Percentiles rank a stretch among this genome's conserved stretches.
phyloP scores from a whole-genome alignment of 371 early-diverging fungal species.

The Mortierella sp. region DNA sequence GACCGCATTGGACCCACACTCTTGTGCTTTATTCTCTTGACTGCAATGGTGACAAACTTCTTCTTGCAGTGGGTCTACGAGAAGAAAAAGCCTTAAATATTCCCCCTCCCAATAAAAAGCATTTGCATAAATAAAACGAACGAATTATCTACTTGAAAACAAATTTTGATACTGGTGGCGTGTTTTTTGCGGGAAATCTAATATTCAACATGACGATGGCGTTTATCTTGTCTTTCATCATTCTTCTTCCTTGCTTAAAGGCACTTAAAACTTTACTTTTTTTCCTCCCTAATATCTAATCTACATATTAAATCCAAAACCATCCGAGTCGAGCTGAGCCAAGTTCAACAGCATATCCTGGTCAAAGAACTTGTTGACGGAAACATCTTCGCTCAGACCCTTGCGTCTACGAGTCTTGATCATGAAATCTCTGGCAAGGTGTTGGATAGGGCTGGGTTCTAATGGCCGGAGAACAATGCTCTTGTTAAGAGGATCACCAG shows the following conservation, averaged over 20 bases:
- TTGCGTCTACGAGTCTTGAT: slow-evolving; percentile 97
- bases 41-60: slow-evolving; percentile 75
- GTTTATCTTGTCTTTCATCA: not conserved
- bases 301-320: slow-evolving; percentile 46
- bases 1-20: slow-evolving; percentile 87
- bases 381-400: slow-evolving; percentile 92
- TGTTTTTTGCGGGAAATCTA: too few species aligned
- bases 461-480: slow-evolving; percentile 88
- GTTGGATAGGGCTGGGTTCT: slow-evolving; percentile 89
- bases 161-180: too few species aligned
- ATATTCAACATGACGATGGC: too few species aligned
- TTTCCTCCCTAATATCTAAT: not conserved
- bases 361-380: slow-evolving; percentile 95
- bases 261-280: too few species aligned
- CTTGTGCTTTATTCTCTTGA: slow-evolving; percentile 86
- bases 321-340: slow-evolving; percentile 64
- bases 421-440: slow-evolving; percentile 97
- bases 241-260: not conserved
- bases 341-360: slow-evolving; percentile 85
- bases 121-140: not conserved
- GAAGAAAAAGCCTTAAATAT: slow-evolving; percentile 36
- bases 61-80: slow-evolving; percentile 16
- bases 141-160: not conserved
- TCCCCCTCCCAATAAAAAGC: not conserved
- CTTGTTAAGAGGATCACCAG: slow-evolving; percentile 97